Percentiles rank a stretch among this genome's conserved stretches.
These are phyloP conservation scores for Orbilia blumenaviensis DNA, from an alignment of 2,329 filamentous ascomycete genomes.

Conservation along the genomic window DNA sequence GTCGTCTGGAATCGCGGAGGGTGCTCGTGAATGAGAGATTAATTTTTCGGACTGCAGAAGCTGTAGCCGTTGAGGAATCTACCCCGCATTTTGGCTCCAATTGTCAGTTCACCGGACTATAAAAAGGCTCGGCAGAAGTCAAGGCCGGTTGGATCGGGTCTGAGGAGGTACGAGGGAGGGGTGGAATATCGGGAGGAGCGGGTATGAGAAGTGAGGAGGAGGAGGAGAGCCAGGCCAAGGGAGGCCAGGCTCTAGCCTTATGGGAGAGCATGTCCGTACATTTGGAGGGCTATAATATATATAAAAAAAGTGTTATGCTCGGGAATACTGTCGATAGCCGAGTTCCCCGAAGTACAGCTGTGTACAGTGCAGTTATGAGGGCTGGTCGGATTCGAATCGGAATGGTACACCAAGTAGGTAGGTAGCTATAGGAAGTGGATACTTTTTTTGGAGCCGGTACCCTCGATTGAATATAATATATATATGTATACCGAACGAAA, in stretches of 20 bases:
- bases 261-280: conserved; percentile 9
- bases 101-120: conserved; percentile 48
- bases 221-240: not conserved
- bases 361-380: no score
- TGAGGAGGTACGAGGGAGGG: not conserved
- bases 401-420: no score
- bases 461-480: not conserved
- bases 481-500: no score
- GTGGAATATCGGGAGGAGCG: not conserved
- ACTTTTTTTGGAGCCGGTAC: no score
- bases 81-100: conserved; percentile 54
- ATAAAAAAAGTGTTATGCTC: no score
- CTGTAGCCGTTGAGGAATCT: conserved; percentile 25
- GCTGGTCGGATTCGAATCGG: no score
- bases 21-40: conserved; percentile 53
- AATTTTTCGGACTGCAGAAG: conserved; percentile 29
- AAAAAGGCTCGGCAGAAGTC: conserved; percentile 10
- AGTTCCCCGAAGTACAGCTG: not conserved
- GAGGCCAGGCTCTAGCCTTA: no score
- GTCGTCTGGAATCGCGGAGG: conserved; percentile 27
- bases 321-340: conserved; percentile 7
- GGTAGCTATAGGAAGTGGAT: no score
- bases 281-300: conserved; percentile 2
- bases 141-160: conserved; percentile 12
- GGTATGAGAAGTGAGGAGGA: not conserved